phyloP scores from a whole-genome alignment of 257 asterid species.

The Petunia secreta region DNA sequence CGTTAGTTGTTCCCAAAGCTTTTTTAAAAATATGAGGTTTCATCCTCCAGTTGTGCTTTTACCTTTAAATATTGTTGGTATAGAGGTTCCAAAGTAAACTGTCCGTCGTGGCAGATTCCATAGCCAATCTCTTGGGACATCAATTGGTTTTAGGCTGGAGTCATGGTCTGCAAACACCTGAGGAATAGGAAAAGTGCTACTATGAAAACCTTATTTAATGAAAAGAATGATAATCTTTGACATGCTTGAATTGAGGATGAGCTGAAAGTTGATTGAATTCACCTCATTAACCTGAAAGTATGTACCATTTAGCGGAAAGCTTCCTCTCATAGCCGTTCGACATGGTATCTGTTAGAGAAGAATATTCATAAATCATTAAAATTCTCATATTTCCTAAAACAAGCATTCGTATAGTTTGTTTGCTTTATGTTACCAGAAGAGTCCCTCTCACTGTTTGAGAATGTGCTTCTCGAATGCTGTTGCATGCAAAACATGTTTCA shows the following conservation, averaged over 20 bases:
- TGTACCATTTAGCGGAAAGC: constrained; percentile 98
- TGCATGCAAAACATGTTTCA: constrained; percentile 85
- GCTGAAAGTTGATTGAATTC: constrained; percentile 26
- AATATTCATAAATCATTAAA: background rate
- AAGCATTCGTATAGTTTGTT: constrained; percentile 6
- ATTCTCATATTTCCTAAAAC: constrained; percentile 6
- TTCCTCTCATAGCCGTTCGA: constrained; percentile 99
- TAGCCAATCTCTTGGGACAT: constrained; percentile 85
- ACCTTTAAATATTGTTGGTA: constrained; percentile 94
- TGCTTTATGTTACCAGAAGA: constrained; percentile 62
- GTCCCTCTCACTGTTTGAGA: constrained; percentile 94
- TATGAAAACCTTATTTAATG: constrained; percentile 28
- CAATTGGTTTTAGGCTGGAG: constrained; percentile 78
- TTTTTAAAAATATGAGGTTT: constrained; percentile 2
- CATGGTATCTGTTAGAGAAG: constrained; percentile 75
- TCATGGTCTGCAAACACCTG: constrained; percentile 98
- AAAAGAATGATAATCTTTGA: constrained; percentile 9
- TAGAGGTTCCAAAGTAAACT: constrained; percentile 95
- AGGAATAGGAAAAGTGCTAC: constrained; percentile 24
- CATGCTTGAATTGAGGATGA: constrained; percentile 21
- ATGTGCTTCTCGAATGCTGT: constrained; percentile 79
- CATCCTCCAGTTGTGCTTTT: constrained; percentile 26
- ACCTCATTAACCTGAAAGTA: constrained; percentile 99
- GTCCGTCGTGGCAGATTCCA: constrained; percentile 89
- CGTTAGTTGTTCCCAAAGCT: constrained; percentile 29